Evolutionary conservation across 495 filamentous ascomycete species (phyloP).

Genomic region (Cetradonia linearis): DNA sequence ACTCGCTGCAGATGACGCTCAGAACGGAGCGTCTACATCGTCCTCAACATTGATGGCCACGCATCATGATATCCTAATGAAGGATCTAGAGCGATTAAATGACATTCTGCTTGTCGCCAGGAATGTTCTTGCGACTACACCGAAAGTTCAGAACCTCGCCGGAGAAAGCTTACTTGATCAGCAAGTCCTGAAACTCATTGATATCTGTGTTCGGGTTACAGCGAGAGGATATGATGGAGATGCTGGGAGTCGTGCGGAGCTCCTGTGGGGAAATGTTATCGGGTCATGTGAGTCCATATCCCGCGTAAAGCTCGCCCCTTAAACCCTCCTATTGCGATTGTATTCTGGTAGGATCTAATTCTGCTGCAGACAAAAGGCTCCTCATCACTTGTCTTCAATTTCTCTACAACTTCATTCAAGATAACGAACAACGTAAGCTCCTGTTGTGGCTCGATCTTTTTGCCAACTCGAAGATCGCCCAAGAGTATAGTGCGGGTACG

Average conservation of each 20-base stretch:
- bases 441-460: constrained; percentile 83
- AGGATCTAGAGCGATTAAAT: constrained; percentile 75
- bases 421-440: constrained; percentile 86
- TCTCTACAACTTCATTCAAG: constrained; percentile 82
- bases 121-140: constrained; percentile 73
- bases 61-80: constrained; percentile 62
- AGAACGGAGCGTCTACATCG: constrained; percentile 45
- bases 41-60: constrained; percentile 64
- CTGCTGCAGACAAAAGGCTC: constrained; percentile 64
- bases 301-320: not conserved
- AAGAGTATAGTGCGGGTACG: constrained; percentile 27
- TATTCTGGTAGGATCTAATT: not conserved
- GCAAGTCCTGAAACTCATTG: constrained; percentile 71
- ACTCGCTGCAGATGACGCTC: constrained; percentile 47
- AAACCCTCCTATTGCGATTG: not conserved
- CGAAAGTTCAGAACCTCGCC: constrained; percentile 77
- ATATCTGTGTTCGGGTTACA: constrained; percentile 76
- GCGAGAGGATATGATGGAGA: constrained; percentile 85
- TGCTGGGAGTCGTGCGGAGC: constrained; percentile 50
- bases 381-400: constrained; percentile 84
- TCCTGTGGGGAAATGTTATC: constrained; percentile 64
- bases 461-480: constrained; percentile 48
- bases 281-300: constrained; percentile 40
- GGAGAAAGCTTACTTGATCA: constrained; percentile 68
- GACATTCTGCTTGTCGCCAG: constrained; percentile 75